phyloP scores from a whole-genome alignment of 768 basidiomycete genomes.

The Calocera viscosa region DNA sequence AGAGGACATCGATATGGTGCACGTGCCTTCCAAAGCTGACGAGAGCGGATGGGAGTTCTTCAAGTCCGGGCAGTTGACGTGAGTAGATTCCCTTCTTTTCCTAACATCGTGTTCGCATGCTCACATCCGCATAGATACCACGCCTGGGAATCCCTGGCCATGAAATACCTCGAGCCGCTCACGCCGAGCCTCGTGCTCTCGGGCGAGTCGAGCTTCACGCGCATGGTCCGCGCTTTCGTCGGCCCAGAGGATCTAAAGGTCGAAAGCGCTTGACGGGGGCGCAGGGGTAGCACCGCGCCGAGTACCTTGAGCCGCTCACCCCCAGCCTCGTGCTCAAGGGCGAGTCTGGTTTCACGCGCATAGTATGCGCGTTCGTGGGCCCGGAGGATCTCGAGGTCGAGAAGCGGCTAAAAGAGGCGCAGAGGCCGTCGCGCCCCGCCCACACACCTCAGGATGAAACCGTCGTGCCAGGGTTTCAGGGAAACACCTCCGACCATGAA shows the following conservation, averaged over 20 bases:
- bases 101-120: not conserved
- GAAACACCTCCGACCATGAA: no score
- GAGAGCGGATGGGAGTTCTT: slow-evolving; percentile 1
- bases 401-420: not conserved
- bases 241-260: not conserved
- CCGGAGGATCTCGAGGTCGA: not conserved
- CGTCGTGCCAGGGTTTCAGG: no score
- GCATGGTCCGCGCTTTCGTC: not conserved
- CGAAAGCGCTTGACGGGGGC: not conserved
- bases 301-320: not conserved
- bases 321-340: not conserved
- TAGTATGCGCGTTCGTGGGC: not conserved
- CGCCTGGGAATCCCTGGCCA: not conserved
- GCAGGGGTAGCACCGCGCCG: no score
- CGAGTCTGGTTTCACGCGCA: not conserved
- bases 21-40: not conserved
- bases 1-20: slow-evolving; percentile 1
- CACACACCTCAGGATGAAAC: no score
- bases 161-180: not conserved
- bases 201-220: not conserved
- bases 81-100: not conserved
- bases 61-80: slow-evolving; percentile 1
- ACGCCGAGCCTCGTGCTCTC: not conserved
- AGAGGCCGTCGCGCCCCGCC: not conserved
- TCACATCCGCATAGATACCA: not conserved